Conservation (phyloP, 75 land plant species). For the Pinus taeda region DNA sequence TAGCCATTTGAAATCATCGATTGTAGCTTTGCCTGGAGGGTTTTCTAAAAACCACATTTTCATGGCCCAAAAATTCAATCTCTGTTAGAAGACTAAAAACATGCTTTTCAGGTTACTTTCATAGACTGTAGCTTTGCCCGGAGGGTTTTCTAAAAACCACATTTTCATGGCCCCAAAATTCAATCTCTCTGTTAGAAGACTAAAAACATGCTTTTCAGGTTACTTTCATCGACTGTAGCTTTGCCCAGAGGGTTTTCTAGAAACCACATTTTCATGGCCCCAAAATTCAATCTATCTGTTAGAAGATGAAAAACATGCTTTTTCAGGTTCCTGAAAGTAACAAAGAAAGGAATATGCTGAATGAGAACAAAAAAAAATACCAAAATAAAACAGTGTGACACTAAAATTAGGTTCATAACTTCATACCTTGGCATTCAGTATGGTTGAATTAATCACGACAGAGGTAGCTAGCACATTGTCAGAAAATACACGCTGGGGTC, state of each 20-base stretch:
- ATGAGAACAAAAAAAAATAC: too few species aligned
- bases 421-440: too few species aligned
- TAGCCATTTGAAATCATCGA: too few species aligned
- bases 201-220: constrained; percentile 56
- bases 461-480: too few species aligned
- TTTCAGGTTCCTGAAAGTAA: not conserved
- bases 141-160: constrained; percentile 64
- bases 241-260: constrained; percentile 4
- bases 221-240: too few species aligned
- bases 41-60: constrained; percentile 83
- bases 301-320: constrained; percentile 74
- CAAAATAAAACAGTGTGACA: too few species aligned
- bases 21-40: too few species aligned
- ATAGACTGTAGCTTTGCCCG: too few species aligned
- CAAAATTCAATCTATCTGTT: constrained; percentile 81
- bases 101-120: not conserved
- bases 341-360: too few species aligned
- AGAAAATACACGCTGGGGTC: too few species aligned
- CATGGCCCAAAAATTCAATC: constrained; percentile 81
- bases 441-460: too few species aligned
- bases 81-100: constrained; percentile 94
- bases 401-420: too few species aligned
- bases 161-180: constrained; percentile 88
- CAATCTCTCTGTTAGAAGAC: constrained; percentile 81
- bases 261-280: constrained; percentile 97